Conservation (phyloP, 345 rosid genomes). For the Acer saccharum region DNA sequence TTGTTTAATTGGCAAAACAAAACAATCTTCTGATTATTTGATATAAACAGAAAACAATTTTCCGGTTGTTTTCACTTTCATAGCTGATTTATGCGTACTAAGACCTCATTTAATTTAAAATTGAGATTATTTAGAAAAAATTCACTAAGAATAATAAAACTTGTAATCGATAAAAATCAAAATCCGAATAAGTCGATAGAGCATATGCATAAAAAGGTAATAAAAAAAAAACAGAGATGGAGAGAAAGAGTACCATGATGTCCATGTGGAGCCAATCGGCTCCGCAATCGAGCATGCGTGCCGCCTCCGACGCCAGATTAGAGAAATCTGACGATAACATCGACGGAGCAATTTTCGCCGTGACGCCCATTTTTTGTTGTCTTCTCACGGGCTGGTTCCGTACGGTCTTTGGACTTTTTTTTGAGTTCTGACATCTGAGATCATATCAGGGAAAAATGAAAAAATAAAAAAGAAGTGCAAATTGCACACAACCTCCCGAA, state of each 20-base stretch:
- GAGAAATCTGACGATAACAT: conserved; percentile 95
- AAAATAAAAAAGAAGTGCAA: no score
- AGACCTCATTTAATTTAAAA: no score
- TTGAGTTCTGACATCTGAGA: not conserved
- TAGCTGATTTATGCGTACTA: no score
- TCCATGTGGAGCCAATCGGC: conserved; percentile 99
- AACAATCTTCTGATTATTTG: no score
- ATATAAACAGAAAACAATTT: no score
- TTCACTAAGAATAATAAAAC: no score
- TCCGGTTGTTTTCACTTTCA: no score
- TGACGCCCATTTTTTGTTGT: conserved; percentile 47
- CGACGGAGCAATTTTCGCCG: conserved; percentile 87
- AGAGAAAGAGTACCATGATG: conserved; percentile 62
- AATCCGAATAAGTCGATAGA: not conserved
- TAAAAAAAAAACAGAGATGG: not conserved
- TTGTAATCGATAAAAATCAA: not conserved
- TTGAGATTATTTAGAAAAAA: no score
- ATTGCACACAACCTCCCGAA: no score
- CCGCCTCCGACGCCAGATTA: conserved; percentile 83
- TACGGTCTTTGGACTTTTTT: not conserved
- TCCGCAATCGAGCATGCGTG: conserved; percentile 76
- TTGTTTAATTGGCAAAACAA: no score
- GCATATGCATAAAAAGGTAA: not conserved
- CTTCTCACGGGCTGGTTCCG: not conserved
- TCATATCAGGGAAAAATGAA: no score